These are phyloP conservation scores for Hanseniaspora occidentalis DNA, from an alignment of 805 yeast species.

Conservation along the genomic window DNA sequence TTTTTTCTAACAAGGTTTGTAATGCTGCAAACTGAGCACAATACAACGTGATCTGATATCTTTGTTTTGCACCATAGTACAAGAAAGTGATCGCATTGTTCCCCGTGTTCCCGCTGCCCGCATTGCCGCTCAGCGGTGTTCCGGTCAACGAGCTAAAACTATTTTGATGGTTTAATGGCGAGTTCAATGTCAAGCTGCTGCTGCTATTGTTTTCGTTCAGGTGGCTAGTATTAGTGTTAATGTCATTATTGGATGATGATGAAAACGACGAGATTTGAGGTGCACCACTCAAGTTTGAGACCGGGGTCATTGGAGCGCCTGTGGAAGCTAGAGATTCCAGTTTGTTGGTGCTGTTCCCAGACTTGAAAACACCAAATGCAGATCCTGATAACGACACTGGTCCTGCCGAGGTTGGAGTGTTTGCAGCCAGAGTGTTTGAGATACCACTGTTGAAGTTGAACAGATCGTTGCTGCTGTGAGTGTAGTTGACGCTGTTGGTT, in stretches of 20 bases:
- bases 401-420: slow-evolving; percentile 1
- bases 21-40: slow-evolving; percentile 43
- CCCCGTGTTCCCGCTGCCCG: background rate
- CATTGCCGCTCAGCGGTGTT: background rate
- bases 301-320: too few relatives aligned
- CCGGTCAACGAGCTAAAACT: background rate
- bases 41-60: slow-evolving; percentile 31
- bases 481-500: background rate
- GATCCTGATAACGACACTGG: slow-evolving; percentile 3
- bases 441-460: slow-evolving; percentile 5
- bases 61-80: slow-evolving; percentile 26
- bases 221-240: background rate
- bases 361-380: background rate
- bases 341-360: background rate
- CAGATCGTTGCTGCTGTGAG: slow-evolving; percentile 3
- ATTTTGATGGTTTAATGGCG: background rate
- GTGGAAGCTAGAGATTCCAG: background rate
- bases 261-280: too few relatives aligned
- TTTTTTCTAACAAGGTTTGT: slow-evolving; percentile 66
- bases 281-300: too few relatives aligned
- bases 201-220: background rate
- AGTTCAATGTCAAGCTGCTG: background rate
- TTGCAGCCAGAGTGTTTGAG: slow-evolving; percentile 2
- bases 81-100: slow-evolving; percentile 23
- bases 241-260: background rate